Base-by-base conservation (phyloP, 306 rosid genomes). In the Cucumis cinereus region DNA sequence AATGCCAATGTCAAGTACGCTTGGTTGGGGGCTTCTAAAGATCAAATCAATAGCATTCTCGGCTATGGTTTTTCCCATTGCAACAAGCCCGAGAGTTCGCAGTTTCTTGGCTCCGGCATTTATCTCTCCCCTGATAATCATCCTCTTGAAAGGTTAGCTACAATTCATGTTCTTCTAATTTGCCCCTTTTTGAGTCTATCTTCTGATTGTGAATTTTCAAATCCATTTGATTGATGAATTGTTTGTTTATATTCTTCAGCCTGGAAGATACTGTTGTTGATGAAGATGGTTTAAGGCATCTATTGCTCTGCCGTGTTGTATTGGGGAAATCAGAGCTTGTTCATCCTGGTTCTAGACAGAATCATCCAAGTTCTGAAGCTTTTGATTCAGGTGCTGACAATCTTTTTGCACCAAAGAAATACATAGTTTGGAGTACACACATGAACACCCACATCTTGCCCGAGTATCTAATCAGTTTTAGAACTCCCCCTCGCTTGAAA, bases 371-470 rank as follows among this genome's bases (percentile, higher is more conserved):
- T 76, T 87, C 90, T 1, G 83, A 81, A 7, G 90, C 84, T 11
- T 90, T 78, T 47, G 98, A 92, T 86, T 90, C 97, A 0, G 97
- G 93, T 15, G 88, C 88, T 58, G 97, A 94, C 59, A 79, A 81
- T 74, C 77, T 84, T 52, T 55, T 68, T 19, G 24, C 71, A 72
- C 92, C 98, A 10, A 88, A 80, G 75, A 89, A 86, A 81, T 92
- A 85, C 20, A 76, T 95, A 40, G 55, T 92, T 11, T 90, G 97
- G 98, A 76, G 83, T 58, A 80, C 87, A 58, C 86, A 63, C 67
- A 83, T 92, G 86, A 95, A 92, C 85, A 88, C 99, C 20, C 97
- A 87, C 78, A 80, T 92, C 24, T 79, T 95, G 83, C 99, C 99
- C 0, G 92, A 88, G 72, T 90, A 68, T 54, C 78, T 90, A 8